phyloP scores from a whole-genome alignment of 768 basidiomycete species.

The Phanerochaete carnosa region DNA sequence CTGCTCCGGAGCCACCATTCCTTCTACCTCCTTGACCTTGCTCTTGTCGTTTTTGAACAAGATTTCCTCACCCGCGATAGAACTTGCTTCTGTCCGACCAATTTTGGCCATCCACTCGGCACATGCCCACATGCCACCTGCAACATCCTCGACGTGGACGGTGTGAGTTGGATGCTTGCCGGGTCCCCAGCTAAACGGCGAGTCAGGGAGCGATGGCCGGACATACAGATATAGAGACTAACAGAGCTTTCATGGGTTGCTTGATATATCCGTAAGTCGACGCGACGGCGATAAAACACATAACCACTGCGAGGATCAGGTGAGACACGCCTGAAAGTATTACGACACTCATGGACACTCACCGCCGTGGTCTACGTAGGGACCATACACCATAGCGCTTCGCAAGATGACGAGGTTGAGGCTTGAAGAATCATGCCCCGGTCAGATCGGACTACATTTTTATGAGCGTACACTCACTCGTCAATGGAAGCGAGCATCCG shows the following conservation, averaged over 20 bases:
- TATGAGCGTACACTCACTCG: conserved; percentile 39
- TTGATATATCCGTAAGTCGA: conserved; percentile 80
- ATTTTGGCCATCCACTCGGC: conserved; percentile 70
- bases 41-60: conserved; percentile 68
- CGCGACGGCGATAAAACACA: conserved; percentile 63
- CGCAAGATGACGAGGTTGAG: conserved; percentile 80
- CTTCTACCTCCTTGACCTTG: conserved; percentile 61
- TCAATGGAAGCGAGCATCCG: conserved; percentile 71
- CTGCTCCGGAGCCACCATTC: conserved; percentile 51
- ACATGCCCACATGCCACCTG: conserved; percentile 72
- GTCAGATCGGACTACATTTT: neutral
- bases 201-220: neutral
- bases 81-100: conserved; percentile 59
- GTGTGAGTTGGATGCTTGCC: conserved; percentile 75
- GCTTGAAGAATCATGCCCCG: conserved; percentile 34
- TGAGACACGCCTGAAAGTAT: neutral
- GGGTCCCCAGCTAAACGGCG: conserved; percentile 62
- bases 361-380: conserved; percentile 75
- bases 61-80: conserved; percentile 64
- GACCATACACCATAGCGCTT: conserved; percentile 75
- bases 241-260: conserved; percentile 86
- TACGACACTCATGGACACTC: conserved; percentile 21
- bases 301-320: conserved; percentile 46
- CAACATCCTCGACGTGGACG: conserved; percentile 75
- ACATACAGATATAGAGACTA: conserved; percentile 22